Evolutionary conservation across 2,329 filamentous ascomycete species (phyloP).

Genomic region (Aspergillus bombycis): DNA sequence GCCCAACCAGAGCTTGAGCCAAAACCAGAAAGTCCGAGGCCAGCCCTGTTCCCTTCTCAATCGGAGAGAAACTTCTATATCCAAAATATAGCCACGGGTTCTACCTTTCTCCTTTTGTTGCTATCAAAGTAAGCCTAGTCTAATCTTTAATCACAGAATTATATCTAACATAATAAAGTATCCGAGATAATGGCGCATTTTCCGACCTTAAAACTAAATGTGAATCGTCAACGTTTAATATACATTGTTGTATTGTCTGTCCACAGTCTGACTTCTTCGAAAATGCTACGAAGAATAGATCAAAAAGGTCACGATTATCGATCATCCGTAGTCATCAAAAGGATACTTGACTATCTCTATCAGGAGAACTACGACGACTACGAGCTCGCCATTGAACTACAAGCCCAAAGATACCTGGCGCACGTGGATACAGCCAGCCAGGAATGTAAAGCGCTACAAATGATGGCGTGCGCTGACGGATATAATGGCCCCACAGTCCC

Average conservation of each 20-base stretch:
- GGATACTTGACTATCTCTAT: conserved; percentile 13
- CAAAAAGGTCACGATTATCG: background rate
- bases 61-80: background rate
- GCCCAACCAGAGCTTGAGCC: no score
- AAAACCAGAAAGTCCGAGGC: background rate
- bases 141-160: background rate
- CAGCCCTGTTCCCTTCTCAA: background rate
- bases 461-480: no score
- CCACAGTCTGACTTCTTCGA: conserved; percentile 7
- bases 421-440: no score
- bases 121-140: background rate
- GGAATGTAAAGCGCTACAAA: no score
- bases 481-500: no score
- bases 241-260: conserved; percentile 11
- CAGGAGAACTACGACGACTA: conserved; percentile 7
- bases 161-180: background rate
- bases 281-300: background rate
- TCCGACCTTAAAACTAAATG: background rate
- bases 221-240: background rate
- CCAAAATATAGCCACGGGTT: background rate
- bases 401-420: background rate
- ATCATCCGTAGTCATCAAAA: conserved; percentile 4
- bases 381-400: background rate
- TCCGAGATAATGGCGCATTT: background rate
- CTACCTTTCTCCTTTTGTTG: background rate